Conservation (phyloP, 1,139 yeast species). For the Fermentozyma sake region DNA sequence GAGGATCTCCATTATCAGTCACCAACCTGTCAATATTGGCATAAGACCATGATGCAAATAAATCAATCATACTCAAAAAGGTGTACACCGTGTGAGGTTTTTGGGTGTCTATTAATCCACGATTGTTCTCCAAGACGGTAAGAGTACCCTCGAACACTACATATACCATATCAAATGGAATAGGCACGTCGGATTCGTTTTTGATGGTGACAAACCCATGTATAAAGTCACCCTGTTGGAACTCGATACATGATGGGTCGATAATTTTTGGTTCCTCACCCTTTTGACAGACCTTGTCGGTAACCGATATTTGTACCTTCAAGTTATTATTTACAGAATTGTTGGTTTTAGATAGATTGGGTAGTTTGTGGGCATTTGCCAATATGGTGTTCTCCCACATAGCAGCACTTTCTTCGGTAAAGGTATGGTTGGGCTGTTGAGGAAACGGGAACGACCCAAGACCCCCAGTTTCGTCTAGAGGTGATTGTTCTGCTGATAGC, state of each 20-base stretch:
- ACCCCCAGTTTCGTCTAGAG: slow-evolving; percentile 7
- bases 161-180: slow-evolving; percentile 33
- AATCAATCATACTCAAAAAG: slow-evolving; percentile 42
- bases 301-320: slow-evolving; percentile 30
- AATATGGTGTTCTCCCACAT: slow-evolving; percentile 43
- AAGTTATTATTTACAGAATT: slow-evolving; percentile 24
- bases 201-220: slow-evolving; percentile 31
- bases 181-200: slow-evolving; percentile 19
- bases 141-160: slow-evolving; percentile 30
- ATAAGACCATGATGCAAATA: slow-evolving; percentile 45
- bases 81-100: slow-evolving; percentile 25
- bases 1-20: slow-evolving; percentile 46
- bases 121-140: slow-evolving; percentile 21
- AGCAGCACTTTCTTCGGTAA: slow-evolving; percentile 27
- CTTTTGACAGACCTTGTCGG: slow-evolving; percentile 41
- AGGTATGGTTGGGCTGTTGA: slow-evolving; percentile 5
- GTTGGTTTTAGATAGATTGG: slow-evolving; percentile 27
- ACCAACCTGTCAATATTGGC: slow-evolving; percentile 42
- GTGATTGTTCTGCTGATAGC: slow-evolving; percentile 9
- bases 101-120: slow-evolving; percentile 27
- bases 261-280: slow-evolving; percentile 28
- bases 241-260: slow-evolving; percentile 23
- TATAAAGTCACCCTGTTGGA: slow-evolving; percentile 30
- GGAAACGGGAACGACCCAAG: slow-evolving; percentile 9
- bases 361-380: slow-evolving; percentile 40